Base-by-base conservation (phyloP, 2,329 filamentous ascomycete genomes). In the Penicillium sp. region DNA sequence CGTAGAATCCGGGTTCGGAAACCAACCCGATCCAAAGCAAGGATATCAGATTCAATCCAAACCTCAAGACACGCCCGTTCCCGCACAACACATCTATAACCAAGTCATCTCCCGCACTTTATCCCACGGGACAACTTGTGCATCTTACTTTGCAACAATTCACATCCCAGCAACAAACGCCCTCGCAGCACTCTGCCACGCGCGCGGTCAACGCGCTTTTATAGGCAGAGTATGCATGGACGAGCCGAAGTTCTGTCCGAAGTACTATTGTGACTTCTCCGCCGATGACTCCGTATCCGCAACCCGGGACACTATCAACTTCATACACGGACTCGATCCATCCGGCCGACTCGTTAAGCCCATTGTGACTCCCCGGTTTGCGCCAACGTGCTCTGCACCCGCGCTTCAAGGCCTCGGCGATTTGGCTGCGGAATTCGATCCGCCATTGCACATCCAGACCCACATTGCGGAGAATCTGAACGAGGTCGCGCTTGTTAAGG, bases 191-290 rank as follows among this genome's bases (percentile, higher is more conserved):
- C 83, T 97, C 16, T 97, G 93, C 67, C 80, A 90, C n/a, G 70
- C 76, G 0, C 77, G 84, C 24, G 94, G 94, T 42, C 94, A 99
- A 75, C 82, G 94, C 49, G 94, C 94, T 6, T 89, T 97, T 60
- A 84, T 99, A 39, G 94, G 94, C 31, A 83, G 94, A 39, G 90
- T 95, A n/a, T 97, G 92, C 78, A 97, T 99, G 94, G 91, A 97
- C 71, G 81, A 82, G 29, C 71, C 72, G 0, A 71, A 75, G 0
- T 74, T 88, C 4, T 87, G 85, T 36, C 92, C 92, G 0, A 81
- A 83, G 1, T 89, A 88, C 76, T 97, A 97, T 76, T 82, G 86
- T 21, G 94, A 99, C 70, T 82, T 83, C 53, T 85, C 82, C 14
- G 74, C 85, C 0, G 82, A 82, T 2, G 76, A 80, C 22, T 81